A percentile compares a stretch with the other conserved stretches of the same genome.
Conservation (phyloP, 768 basidiomycete species). For the Tricholoma flavovirens region DNA sequence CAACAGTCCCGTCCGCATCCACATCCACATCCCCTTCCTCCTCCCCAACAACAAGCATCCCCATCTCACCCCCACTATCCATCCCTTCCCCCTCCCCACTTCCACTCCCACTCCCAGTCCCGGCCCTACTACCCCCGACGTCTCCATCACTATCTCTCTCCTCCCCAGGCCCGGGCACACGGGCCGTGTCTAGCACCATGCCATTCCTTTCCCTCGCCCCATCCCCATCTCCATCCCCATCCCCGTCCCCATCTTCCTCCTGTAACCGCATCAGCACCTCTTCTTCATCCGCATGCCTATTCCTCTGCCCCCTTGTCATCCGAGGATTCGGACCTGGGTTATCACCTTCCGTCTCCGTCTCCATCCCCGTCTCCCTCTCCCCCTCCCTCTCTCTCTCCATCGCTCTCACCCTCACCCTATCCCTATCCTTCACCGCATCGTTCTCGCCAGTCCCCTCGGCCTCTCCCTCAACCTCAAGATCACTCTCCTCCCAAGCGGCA, state of each 20-base stretch:
- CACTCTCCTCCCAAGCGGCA: constrained; percentile 15
- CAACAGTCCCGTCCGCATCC: constrained; percentile 29
- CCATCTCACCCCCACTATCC: constrained; percentile 7
- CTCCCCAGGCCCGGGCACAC: background rate
- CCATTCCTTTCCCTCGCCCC: background rate
- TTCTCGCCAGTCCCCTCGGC: too few species aligned
- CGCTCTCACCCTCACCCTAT: constrained; percentile 8
- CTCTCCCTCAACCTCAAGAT: constrained; percentile 1
- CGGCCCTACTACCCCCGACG: background rate
- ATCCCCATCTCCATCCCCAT: background rate
- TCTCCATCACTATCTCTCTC: background rate
- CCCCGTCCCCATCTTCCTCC: background rate
- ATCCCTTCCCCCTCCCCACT: background rate
- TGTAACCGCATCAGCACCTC: constrained; percentile 6
- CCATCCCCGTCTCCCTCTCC: constrained; percentile 16
- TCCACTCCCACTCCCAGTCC: constrained; percentile 3
- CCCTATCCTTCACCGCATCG: constrained; percentile 7
- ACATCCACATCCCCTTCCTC: constrained; percentile 13
- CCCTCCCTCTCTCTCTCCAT: constrained; percentile 5
- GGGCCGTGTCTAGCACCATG: background rate
- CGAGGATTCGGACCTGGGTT: background rate
- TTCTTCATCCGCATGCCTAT: constrained; percentile 6
- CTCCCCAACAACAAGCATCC: constrained; percentile 2
- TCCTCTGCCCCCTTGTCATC: background rate
- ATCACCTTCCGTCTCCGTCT: constrained; percentile 8